Evolutionary conservation across 2,329 filamentous ascomycete genomes (phyloP).

Genomic region (Claviceps monticola): DNA sequence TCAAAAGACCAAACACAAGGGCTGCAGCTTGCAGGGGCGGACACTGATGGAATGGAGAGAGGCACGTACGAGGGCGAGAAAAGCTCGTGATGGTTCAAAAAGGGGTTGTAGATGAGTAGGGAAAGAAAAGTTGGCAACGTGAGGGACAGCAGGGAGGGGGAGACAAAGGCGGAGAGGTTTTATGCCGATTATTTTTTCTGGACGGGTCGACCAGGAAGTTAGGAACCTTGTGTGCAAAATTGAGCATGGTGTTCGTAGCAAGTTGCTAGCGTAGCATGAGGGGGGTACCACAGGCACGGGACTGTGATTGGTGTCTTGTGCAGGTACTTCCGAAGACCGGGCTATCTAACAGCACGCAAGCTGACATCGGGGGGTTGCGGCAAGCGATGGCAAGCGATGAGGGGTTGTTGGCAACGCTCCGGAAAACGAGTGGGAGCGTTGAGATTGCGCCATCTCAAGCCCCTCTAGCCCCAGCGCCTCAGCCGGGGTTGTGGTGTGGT

Average conservation of each 20-base stretch:
- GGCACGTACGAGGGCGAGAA: background rate
- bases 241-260: no score
- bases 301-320: no score
- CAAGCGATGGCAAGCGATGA: no score
- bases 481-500: background rate
- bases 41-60: background rate
- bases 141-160: constrained; percentile 3
- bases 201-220: background rate
- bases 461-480: background rate
- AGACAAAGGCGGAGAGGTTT: constrained; percentile 6
- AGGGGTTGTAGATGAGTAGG: background rate
- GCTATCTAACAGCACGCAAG: background rate
- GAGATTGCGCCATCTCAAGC: constrained; percentile 6
- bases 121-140: background rate
- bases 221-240: background rate
- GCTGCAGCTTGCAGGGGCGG: background rate
- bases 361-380: no score
- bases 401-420: background rate
- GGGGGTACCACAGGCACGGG: background rate
- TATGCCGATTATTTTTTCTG: constrained; percentile 4
- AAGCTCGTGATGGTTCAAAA: background rate
- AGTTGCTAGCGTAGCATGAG: background rate
- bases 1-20: background rate
- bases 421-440: background rate
- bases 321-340: constrained; percentile 3